Conservation (phyloP, 2,329 filamentous ascomycete genomes). For the Epichloe amarillans region DNA sequence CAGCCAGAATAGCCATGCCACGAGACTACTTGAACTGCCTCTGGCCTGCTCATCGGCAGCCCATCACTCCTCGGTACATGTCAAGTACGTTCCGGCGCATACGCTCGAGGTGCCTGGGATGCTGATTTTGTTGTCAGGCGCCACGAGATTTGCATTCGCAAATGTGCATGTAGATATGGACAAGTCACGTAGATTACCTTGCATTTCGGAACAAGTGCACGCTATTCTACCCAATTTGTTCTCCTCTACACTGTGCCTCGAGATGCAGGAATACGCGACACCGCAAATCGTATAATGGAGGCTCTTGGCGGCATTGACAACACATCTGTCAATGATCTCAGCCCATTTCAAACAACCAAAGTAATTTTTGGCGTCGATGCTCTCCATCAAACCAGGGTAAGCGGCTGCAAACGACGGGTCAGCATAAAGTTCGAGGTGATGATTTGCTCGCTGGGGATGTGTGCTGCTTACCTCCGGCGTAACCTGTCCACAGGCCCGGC, state of each 20-base stretch:
- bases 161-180: too few relatives aligned
- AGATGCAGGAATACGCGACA: background rate
- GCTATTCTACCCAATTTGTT: background rate
- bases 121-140: too few relatives aligned
- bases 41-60: too few relatives aligned
- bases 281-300: slow-evolving; percentile 9
- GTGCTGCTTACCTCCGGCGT: slow-evolving; percentile 52
- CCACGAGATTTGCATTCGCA: too few relatives aligned
- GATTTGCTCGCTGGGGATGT: background rate
- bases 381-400: slow-evolving; percentile 49
- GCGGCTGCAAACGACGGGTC: slow-evolving; percentile 28
- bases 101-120: too few relatives aligned
- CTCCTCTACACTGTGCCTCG: background rate
- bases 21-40: too few relatives aligned
- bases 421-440: slow-evolving; percentile 2
- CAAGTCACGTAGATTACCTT: too few relatives aligned
- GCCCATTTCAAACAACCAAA: slow-evolving; percentile 45
- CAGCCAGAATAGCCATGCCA: too few relatives aligned
- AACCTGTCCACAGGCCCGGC: slow-evolving; percentile 83
- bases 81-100: too few relatives aligned
- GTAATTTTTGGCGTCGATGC: slow-evolving; percentile 46
- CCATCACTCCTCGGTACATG: too few relatives aligned
- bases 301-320: slow-evolving; percentile 32
- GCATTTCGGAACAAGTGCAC: background rate
- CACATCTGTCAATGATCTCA: slow-evolving; percentile 39